Evolutionary conservation across 306 rosid genomes (phyloP), one percentile per base, ranked within the genome.

Genomic region (Pyrus pyrifolia): DNA sequence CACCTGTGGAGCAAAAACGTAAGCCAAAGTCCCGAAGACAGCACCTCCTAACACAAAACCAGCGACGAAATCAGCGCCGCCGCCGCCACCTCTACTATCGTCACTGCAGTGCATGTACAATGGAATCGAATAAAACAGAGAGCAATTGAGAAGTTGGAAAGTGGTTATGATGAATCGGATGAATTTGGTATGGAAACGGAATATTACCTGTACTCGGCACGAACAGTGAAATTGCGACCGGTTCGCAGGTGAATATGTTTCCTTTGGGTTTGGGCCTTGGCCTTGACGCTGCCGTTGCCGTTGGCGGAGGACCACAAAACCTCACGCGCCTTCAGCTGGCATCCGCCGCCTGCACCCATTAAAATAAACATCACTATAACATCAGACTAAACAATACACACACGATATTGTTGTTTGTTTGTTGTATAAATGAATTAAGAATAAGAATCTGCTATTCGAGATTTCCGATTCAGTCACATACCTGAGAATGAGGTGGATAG

Each of bases 1-100:
- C 84, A 94, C 98, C 98, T 95, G 98, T 12, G 98, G 98, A 78
- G 97, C 97, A 73, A 95, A 95, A 80, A 90, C 53, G 74, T 92
- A 92, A 60, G 96, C 92, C 30, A 92, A 63, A 53, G 98, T 87
- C 78, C 98, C 98, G 62, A 92, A 85, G 70, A 95, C 80, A 6
- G 97, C 97, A 73, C 98, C 97, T 60, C 98, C 98, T 63, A 95
- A 72, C 72, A 95, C 77, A 84, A 95, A 95, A 45, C 98, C 97
- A 70, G 97, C 90, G 58, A 89, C 53, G 70, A 95, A 95, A 76
- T 95, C 98, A 67, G 89, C 92, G 42, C 91, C 95, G 42, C 97
- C 97, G 21, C 55, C 55, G 35, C 97, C 97, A 60, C 86, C 80
- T 79, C 89, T 78, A 66, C 83, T 78, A 76, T 72, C 83, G 72